A percentile compares a stretch with the other conserved stretches of the same genome.
Conservation (phyloP, 1,284 basidiomycete species). For the Anthracocystis setariae region DNA sequence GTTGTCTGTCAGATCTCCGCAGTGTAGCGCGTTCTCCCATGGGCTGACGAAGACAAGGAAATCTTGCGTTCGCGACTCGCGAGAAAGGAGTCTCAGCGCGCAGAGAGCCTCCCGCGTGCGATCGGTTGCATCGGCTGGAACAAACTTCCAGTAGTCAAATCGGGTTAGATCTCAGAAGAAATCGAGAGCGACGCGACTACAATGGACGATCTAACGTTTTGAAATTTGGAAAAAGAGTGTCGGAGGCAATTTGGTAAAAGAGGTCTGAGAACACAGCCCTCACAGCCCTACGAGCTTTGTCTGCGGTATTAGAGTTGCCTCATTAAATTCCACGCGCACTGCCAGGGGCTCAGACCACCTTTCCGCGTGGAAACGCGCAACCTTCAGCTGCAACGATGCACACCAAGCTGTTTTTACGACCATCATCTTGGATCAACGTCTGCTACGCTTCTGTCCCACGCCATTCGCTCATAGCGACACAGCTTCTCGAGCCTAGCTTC, state of each 20-base stretch:
- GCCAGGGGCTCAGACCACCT: not conserved
- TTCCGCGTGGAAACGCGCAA: not conserved
- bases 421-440: not conserved
- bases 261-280: not conserved
- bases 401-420: not conserved
- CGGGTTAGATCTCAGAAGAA: too few species aligned
- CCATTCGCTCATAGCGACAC: too few species aligned
- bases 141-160: too few species aligned
- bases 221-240: not conserved
- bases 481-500: not conserved
- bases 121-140: too few species aligned
- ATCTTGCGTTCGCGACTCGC: slow-evolving; percentile 14
- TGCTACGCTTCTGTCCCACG: too few species aligned
- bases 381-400: not conserved
- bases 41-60: not conserved
- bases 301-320: not conserved
- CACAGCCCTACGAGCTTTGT: not conserved
- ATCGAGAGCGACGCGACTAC: too few species aligned
- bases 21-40: not conserved
- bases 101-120: not conserved
- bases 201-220: too few species aligned
- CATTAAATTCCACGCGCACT: slow-evolving; percentile 2
- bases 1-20: too few species aligned
- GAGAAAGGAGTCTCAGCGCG: slow-evolving; percentile 4
- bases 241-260: not conserved